phyloP scores from a whole-genome alignment of 768 basidiomycete species.

The Butyriboletus loyo region DNA sequence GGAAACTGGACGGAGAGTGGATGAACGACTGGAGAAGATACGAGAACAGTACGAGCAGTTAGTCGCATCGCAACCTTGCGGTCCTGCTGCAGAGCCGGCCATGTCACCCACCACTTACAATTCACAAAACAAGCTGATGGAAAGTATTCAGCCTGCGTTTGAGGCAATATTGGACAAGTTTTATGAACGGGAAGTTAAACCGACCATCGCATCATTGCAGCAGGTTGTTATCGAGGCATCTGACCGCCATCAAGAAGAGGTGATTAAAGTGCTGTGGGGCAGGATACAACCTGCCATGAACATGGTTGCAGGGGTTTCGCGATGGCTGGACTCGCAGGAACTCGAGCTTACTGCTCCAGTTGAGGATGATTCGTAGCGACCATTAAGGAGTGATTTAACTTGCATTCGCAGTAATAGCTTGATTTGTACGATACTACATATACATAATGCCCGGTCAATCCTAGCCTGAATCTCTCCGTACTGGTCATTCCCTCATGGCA shows the following conservation, averaged over 20 bases:
- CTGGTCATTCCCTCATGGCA: not conserved
- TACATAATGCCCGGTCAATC: not conserved
- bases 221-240: constrained; percentile 10
- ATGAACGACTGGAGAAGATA: constrained; percentile 15
- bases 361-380: not conserved
- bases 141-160: constrained; percentile 17
- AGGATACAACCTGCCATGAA: constrained; percentile 31
- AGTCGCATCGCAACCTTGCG: constrained; percentile 6
- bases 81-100: not conserved
- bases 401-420: constrained; percentile 11
- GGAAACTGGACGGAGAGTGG: constrained; percentile 10
- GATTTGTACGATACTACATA: constrained; percentile 18
- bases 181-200: constrained; percentile 23
- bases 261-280: constrained; percentile 24
- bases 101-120: not conserved
- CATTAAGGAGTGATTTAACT: constrained; percentile 1
- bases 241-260: constrained; percentile 21
- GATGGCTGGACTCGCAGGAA: constrained; percentile 30
- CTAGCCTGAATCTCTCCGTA: not conserved
- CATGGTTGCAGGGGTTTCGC: constrained; percentile 29
- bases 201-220: constrained; percentile 15
- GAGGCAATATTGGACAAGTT: constrained; percentile 19
- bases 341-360: constrained; percentile 20
- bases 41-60: constrained; percentile 16
- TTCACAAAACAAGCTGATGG: constrained; percentile 15